phyloP scores from a whole-genome alignment of 805 yeast genomes.

The Barnettozyma pratensis region DNA sequence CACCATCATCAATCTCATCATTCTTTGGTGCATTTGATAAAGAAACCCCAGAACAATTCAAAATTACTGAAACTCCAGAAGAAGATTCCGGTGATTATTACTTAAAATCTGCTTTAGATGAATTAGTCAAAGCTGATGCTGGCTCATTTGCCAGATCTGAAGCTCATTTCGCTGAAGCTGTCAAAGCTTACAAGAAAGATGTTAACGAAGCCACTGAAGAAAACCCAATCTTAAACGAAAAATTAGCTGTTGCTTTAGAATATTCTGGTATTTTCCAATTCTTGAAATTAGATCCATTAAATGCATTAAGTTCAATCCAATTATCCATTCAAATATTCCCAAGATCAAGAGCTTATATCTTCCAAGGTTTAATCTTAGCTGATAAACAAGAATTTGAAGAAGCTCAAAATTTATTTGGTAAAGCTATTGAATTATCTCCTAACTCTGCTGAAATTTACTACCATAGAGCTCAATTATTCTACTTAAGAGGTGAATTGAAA shows the following conservation, averaged over 20 bases:
- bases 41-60: conserved; percentile 42
- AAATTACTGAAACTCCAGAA: conserved; percentile 34
- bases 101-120: conserved; percentile 59
- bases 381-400: conserved; percentile 68
- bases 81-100: conserved; percentile 53
- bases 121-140: conserved; percentile 40
- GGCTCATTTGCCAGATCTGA: conserved; percentile 36
- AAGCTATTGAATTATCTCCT: conserved; percentile 66
- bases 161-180: conserved; percentile 49
- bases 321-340: conserved; percentile 64
- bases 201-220: conserved; percentile 20
- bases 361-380: conserved; percentile 76
- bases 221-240: conserved; percentile 27
- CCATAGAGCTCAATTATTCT: conserved; percentile 90
- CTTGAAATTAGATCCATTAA: conserved; percentile 65
- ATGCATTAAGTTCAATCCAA: conserved; percentile 60
- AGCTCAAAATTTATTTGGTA: conserved; percentile 67
- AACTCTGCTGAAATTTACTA: conserved; percentile 79
- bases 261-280: conserved; percentile 79
- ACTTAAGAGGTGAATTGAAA: conserved; percentile 68
- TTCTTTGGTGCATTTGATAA: conserved; percentile 82
- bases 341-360: conserved; percentile 75
- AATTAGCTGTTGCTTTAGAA: conserved; percentile 72
- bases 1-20: conserved; percentile 77
- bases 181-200: conserved; percentile 35